Evolutionary conservation across 2,329 filamentous ascomycete genomes (phyloP).

Genomic region (Beauveria varroae): DNA sequence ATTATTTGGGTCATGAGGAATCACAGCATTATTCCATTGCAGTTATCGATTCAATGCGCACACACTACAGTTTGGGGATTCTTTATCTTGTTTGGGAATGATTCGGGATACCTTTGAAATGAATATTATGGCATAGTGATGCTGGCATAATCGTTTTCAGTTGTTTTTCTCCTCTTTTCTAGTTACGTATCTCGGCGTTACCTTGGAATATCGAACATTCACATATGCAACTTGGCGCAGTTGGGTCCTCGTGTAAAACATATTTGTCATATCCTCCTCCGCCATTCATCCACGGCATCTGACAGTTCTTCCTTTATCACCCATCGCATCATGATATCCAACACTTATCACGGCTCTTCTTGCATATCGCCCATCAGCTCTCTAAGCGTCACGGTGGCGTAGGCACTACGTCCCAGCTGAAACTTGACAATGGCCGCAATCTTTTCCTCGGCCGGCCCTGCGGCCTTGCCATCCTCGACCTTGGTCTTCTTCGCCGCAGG

Average conservation of each 20-base stretch:
- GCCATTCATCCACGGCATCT: too few species aligned
- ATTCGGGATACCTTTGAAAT: constrained; percentile 2
- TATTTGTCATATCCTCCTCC: background rate
- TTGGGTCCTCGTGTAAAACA: background rate
- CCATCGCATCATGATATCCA: background rate
- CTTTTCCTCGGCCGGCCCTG: constrained; percentile 21
- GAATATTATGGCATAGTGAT: constrained; percentile 4
- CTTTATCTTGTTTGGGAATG: background rate
- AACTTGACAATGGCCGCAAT: constrained; percentile 67
- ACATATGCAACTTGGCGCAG: background rate
- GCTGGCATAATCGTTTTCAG: background rate
- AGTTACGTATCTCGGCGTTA: background rate
- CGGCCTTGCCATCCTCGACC: constrained; percentile 19
- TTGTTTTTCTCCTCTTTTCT: background rate
- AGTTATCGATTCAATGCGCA: background rate
- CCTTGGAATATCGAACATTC: background rate
- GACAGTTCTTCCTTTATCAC: too few species aligned
- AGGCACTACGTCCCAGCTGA: constrained; percentile 70
- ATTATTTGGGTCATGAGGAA: background rate
- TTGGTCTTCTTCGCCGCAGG: constrained; percentile 11
- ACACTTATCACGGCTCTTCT: constrained; percentile 15
- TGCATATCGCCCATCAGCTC: constrained; percentile 58
- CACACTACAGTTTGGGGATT: background rate
- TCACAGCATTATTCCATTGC: background rate
- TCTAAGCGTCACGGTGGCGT: constrained; percentile 75